These are phyloP conservation scores for Plasmodium gonderi DNA, from an alignment of 169 alveolate species.

Conservation along the genomic window DNA sequence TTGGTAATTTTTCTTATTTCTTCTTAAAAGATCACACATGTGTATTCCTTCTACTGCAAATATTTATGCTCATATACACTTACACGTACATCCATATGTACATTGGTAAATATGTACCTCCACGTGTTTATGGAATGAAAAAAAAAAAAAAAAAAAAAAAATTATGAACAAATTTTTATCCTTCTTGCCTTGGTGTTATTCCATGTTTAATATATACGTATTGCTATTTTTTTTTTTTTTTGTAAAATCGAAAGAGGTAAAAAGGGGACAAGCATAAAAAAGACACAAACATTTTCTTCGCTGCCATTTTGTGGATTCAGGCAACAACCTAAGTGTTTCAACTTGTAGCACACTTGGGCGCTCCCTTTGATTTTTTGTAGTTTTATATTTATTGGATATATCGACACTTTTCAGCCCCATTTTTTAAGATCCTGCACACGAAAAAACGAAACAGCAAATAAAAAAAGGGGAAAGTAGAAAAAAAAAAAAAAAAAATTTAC, in stretches of 20 bases:
- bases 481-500: too few relatives aligned
- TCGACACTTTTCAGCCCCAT: background rate
- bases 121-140: too few relatives aligned
- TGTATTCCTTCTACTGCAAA: background rate
- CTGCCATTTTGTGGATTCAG: background rate
- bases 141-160: too few relatives aligned
- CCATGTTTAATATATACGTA: background rate
- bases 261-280: background rate
- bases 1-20: background rate
- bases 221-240: background rate
- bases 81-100: background rate
- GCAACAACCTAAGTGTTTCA: background rate
- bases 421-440: constrained; percentile 1
- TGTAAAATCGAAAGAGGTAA: background rate
- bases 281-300: background rate
- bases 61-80: background rate
- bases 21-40: background rate
- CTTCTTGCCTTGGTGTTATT: background rate
- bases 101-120: background rate
- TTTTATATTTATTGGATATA: background rate
- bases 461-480: too few relatives aligned
- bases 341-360: background rate
- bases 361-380: background rate
- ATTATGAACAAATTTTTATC: background rate
- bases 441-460: background rate